Conservation (phyloP, 1,139 yeast genomes). For the Debaryomyces singareniensis region DNA sequence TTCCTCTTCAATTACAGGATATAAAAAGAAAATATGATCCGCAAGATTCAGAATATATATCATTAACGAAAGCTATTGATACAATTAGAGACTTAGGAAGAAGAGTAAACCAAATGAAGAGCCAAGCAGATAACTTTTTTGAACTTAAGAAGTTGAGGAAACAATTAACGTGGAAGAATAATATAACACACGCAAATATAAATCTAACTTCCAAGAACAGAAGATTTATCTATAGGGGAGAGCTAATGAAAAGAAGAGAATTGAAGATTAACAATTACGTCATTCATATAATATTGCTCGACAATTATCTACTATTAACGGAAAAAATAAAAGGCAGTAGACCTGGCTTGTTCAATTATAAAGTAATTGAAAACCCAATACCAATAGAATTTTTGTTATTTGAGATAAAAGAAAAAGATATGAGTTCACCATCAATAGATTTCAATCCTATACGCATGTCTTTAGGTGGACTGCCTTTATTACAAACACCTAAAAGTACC, state of each 20-base stretch:
- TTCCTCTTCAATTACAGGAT: slow-evolving; percentile 62
- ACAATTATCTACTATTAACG: slow-evolving; percentile 65
- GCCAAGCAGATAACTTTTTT: slow-evolving; percentile 48
- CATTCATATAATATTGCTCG: slow-evolving; percentile 57
- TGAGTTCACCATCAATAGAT: slow-evolving; percentile 12
- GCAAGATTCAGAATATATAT: slow-evolving; percentile 49
- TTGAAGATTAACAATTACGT: slow-evolving; percentile 46
- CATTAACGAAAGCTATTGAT: slow-evolving; percentile 49
- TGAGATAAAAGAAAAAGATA: slow-evolving; percentile 36
- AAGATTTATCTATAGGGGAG: slow-evolving; percentile 54
- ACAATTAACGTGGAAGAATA: slow-evolving; percentile 45
- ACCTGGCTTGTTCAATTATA: slow-evolving; percentile 22
- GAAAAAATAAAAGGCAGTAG: slow-evolving; percentile 34
- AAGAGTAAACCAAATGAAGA: slow-evolving; percentile 46
- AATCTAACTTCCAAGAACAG: slow-evolving; percentile 53
- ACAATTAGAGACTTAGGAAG: slow-evolving; percentile 28
- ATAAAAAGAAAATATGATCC: slow-evolving; percentile 43
- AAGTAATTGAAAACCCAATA: slow-evolving; percentile 52
- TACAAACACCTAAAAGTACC: slow-evolving; percentile 8
- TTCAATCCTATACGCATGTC: slow-evolving; percentile 15
- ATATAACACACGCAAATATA: slow-evolving; percentile 35
- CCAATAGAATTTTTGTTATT: slow-evolving; percentile 54
- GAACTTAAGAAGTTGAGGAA: slow-evolving; percentile 40
- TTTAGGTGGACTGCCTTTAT: slow-evolving; percentile 11
- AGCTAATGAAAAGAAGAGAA: slow-evolving; percentile 57